Evolutionary conservation across 352 stramenopile species (phyloP).

Genomic region (Pythium angustatum): DNA sequence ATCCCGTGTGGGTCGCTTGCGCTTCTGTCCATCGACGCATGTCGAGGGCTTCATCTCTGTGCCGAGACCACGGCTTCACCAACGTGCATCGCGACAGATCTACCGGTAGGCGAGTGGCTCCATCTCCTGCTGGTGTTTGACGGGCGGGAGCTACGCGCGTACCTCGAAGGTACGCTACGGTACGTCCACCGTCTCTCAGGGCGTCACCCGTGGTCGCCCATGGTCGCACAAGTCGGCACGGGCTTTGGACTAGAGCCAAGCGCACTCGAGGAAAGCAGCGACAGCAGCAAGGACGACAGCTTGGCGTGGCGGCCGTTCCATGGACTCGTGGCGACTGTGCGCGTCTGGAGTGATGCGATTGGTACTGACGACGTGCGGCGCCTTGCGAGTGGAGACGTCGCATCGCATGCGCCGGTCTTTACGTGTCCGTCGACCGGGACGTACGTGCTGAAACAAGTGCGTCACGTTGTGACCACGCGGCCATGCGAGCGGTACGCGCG

Average conservation of each 20-base stretch:
- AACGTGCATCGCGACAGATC: not conserved
- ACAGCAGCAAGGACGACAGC: not conserved
- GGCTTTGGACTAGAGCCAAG: not conserved
- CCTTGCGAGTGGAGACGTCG: no score
- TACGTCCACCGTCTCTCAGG: no score
- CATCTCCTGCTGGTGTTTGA: not conserved
- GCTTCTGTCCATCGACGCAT: no score
- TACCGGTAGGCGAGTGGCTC: not conserved
- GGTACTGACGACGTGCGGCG: not conserved
- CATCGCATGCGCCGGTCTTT: no score
- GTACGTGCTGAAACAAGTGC: not conserved
- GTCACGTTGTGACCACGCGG: not conserved
- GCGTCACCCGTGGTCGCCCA: not conserved
- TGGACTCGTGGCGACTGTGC: slow-evolving; percentile 10
- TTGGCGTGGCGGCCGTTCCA: slow-evolving; percentile 7
- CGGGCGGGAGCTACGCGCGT: not conserved
- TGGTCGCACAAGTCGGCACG: not conserved
- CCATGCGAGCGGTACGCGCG: not conserved
- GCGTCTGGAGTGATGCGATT: slow-evolving; percentile 8
- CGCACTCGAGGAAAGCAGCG: no score
- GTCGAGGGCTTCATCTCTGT: no score
- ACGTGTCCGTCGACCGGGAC: no score
- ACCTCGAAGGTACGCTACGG: not conserved
- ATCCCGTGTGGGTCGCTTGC: no score
- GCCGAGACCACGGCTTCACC: no score